Base-by-base conservation (phyloP, 192 early-diverging fungal genomes). In the Backusella luteola region DNA sequence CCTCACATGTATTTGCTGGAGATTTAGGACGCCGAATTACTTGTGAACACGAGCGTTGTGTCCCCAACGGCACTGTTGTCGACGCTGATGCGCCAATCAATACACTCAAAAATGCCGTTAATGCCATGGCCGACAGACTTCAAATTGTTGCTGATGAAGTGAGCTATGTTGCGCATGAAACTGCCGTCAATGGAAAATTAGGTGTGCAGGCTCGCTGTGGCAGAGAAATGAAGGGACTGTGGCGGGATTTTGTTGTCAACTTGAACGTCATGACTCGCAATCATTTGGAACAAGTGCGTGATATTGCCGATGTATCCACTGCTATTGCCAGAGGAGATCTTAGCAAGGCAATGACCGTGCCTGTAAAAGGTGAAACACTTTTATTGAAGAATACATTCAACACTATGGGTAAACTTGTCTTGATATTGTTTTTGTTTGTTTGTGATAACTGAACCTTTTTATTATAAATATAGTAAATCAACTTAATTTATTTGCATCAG, bases 361-460 rank as follows among this genome's bases (percentile, higher is more conserved):
- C 85, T 67, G 90, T 91, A 6, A 86, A 89, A 72, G 93, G 93
- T 21, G 93, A 94, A 75, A 93, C 92, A 26, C 83, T 87, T 17
- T 87, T 90, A 66, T 81, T 94, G 0, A 94, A 94, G 75, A 82
- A 89, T 34, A 93, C 91, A 1, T 90, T 94, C 34, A 94, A 94
- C 77, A 86, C 83, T 2, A 90, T 94, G 89, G 93, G 90, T 84
- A 88, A 89, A 75, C n/a, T 23, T 36, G 21, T 32, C 38, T 36
- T 32, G 38, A 44, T 23, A 9, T 56, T 34, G 21, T 41, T 2
- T 32, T 32, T 59, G 38, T 78, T 32, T 46, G n/a, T 34, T 36
- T 52, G 19, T 52, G 3, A 19, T 52, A 5, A 19, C 19, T 52
- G 19, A 52, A 4, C 5, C 49, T 17, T 19, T 52, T 52, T 52